These are phyloP conservation scores for Botryotinia globosa DNA, from an alignment of 2,329 filamentous ascomycete species.

Conservation along the genomic window DNA sequence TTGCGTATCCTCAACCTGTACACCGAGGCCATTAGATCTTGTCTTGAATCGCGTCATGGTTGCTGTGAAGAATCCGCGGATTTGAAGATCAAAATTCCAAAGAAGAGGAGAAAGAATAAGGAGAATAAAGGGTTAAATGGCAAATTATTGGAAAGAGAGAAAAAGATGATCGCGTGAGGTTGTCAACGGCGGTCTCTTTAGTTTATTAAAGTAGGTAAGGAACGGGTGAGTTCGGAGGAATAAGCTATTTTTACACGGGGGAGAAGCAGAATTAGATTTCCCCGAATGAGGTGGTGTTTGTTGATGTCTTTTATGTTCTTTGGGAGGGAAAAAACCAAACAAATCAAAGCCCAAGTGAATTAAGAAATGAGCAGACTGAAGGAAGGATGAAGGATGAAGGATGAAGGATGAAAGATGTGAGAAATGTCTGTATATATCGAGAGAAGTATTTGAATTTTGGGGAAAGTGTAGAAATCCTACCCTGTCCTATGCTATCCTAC, in stretches of 20 bases:
- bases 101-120: neutral
- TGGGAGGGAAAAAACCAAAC: no score
- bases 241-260: neutral
- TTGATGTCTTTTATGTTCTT: neutral
- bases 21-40: constrained; percentile 61
- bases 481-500: no score
- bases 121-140: neutral
- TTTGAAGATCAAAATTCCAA: neutral
- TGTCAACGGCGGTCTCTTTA: neutral
- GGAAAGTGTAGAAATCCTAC: neutral
- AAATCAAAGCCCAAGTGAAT: neutral
- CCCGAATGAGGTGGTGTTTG: neutral
- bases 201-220: constrained; percentile 11
- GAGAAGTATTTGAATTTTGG: neutral
- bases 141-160: constrained; percentile 1
- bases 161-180: constrained; percentile 17
- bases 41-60: constrained; percentile 31
- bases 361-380: neutral
- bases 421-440: neutral
- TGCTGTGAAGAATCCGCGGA: constrained; percentile 23
- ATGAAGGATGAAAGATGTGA: neutral
- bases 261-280: neutral
- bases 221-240: constrained; percentile 13
- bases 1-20: constrained; percentile 91
- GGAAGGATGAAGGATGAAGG: neutral